Evolutionary conservation across 2,329 filamentous ascomycete genomes (phyloP).

Genomic region (Scopulariopsis brevicaulis): DNA sequence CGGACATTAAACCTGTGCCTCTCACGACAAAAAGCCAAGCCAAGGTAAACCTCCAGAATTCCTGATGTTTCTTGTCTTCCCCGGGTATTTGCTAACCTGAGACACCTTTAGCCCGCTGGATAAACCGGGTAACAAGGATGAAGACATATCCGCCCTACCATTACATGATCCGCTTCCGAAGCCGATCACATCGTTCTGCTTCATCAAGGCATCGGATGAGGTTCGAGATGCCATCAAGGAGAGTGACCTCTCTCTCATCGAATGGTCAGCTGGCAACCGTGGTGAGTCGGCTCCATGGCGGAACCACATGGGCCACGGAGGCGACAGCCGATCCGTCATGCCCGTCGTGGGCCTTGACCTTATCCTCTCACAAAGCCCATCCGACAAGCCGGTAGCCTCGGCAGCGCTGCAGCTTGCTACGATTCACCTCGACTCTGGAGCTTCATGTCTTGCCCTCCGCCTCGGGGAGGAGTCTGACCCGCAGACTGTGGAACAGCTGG

Average conservation of each 20-base stretch:
- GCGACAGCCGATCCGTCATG: slow-evolving; percentile 1
- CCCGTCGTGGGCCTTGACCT: slow-evolving; percentile 1
- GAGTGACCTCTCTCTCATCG: slow-evolving; percentile 1
- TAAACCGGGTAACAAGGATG: neutral
- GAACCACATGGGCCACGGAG: neutral
- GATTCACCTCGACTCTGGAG: slow-evolving; percentile 3
- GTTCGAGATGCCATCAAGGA: slow-evolving; percentile 1
- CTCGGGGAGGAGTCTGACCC: neutral
- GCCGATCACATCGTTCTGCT: slow-evolving; percentile 4
- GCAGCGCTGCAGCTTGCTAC: slow-evolving; percentile 1
- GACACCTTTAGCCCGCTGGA: neutral
- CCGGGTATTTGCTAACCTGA: neutral
- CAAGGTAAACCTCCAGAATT: neutral
- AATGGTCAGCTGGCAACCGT: slow-evolving; percentile 2
- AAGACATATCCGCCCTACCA: neutral
- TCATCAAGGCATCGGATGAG: neutral
- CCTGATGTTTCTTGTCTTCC: neutral
- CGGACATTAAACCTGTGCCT: neutral
- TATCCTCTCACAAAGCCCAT: neutral
- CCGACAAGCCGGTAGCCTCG: slow-evolving; percentile 1
- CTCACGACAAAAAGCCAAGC: neutral
- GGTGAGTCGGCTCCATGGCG: slow-evolving; percentile 3
- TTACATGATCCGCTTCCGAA: slow-evolving; percentile 1
- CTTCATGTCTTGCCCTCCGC: neutral
- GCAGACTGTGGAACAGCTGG: slow-evolving; percentile 1